phyloP scores from a whole-genome alignment of 2,329 filamentous ascomycete species.

The Graphilbum ipis-grandicollis region DNA sequence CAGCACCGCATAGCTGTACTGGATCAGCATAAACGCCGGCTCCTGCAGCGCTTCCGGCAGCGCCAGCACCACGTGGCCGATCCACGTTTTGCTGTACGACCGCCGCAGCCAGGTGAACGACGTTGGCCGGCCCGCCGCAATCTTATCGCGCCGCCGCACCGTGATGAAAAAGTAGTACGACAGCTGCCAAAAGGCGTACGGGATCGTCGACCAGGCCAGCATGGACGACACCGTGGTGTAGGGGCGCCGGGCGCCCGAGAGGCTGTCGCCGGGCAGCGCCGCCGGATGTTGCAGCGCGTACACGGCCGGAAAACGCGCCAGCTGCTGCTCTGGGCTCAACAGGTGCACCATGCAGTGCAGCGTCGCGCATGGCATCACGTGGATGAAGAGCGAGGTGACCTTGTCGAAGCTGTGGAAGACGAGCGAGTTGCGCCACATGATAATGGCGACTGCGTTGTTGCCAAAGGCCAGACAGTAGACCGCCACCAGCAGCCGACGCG shows the following conservation, averaged over 20 bases:
- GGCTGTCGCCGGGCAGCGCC: too few species aligned
- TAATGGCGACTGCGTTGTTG: constrained; percentile 94
- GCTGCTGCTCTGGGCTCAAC: constrained; percentile 45
- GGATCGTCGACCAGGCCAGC: constrained; percentile 86
- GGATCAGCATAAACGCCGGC: constrained; percentile 85
- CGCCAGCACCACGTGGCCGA: constrained; percentile 69
- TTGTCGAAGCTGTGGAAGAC: constrained; percentile 99
- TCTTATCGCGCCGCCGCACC: constrained; percentile 85
- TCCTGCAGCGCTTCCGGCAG: constrained; percentile 67
- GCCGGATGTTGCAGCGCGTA: constrained; percentile 57
- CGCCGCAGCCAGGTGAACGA: constrained; percentile 94
- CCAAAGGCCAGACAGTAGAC: constrained; percentile 86
- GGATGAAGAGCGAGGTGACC: constrained; percentile 94
- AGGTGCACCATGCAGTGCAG: constrained; percentile 87
- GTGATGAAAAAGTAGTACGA: constrained; percentile 91
- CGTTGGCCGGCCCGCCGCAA: constrained; percentile 84
- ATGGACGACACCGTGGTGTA: constrained; percentile 66
- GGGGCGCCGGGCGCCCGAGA: constrained; percentile 60
- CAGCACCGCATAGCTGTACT: constrained; percentile 75
- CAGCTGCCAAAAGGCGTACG: constrained; percentile 86
- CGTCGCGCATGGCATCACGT: constrained; percentile 94
- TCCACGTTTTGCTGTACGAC: constrained; percentile 77
- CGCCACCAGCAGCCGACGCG: constrained; percentile 81
- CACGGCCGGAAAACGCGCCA: constrained; percentile 63
- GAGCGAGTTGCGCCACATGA: constrained; percentile 97